Evolutionary conservation across 2,329 filamentous ascomycete genomes (phyloP).

Genomic region (Curvularia sp.): DNA sequence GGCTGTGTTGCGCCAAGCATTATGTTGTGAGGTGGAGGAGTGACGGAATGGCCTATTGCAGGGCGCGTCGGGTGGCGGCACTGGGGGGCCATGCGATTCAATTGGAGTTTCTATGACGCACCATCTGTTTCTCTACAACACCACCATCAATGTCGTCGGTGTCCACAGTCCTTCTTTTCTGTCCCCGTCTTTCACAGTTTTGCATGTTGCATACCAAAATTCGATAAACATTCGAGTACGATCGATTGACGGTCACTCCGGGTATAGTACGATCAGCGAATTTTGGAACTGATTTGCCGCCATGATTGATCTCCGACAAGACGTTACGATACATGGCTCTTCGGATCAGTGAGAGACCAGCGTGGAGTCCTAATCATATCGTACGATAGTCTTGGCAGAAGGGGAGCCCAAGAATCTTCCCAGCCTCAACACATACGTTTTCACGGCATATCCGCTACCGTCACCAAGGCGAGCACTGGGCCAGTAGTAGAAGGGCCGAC

Average conservation of each 20-base stretch:
- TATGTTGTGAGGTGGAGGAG: constrained; percentile 4
- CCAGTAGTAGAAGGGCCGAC: background rate
- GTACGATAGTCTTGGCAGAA: background rate
- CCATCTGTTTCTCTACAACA: background rate
- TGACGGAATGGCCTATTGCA: constrained; percentile 7
- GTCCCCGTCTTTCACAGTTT: background rate
- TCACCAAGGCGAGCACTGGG: background rate
- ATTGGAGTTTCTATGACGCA: constrained; percentile 4
- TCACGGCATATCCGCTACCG: background rate
- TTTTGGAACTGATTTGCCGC: background rate
- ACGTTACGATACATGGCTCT: background rate
- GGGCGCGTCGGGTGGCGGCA: constrained; percentile 2
- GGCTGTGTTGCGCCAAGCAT: constrained; percentile 15
- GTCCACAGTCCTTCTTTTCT: background rate
- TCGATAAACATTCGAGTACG: background rate
- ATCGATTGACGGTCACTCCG: background rate
- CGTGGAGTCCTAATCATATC: background rate
- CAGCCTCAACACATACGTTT: background rate
- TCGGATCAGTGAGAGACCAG: background rate
- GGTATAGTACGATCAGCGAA: background rate
- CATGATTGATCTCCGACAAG: background rate
- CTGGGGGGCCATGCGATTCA: background rate
- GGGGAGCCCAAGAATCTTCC: background rate
- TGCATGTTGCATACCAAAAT: background rate
- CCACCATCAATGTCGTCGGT: background rate